Conservation (phyloP, 2,329 filamentous ascomycete genomes). For the Trichoderma atroviride region DNA sequence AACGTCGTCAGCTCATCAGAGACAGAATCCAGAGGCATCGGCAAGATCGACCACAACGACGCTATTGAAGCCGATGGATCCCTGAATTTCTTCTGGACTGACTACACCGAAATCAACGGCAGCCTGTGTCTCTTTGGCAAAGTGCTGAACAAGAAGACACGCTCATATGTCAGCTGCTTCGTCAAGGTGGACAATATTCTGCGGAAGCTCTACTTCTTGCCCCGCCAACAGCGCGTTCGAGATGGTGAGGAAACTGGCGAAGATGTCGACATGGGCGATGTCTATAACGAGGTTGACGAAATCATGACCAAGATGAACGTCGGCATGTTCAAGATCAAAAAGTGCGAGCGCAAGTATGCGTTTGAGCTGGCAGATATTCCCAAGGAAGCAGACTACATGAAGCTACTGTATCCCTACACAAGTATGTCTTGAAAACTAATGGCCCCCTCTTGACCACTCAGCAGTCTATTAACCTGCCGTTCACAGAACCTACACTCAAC, state of each 20-base stretch:
- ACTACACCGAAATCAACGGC: conserved; percentile 91
- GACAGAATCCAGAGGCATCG: conserved; percentile 64
- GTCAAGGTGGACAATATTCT: conserved; percentile 94
- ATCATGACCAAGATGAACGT: conserved; percentile 89
- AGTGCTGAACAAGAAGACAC: conserved; percentile 83
- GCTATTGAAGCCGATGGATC: conserved; percentile 94
- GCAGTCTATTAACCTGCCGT: conserved; percentile 30
- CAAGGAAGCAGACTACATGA: conserved; percentile 87
- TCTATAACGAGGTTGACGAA: conserved; percentile 84
- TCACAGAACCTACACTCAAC: conserved; percentile 67
- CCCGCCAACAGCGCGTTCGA: conserved; percentile 63
- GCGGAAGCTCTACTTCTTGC: conserved; percentile 90
- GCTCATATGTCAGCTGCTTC: conserved; percentile 84
- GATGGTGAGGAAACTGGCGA: conserved; percentile 72
- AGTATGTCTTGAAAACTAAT: conserved; percentile 52
- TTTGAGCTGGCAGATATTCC: conserved; percentile 89
- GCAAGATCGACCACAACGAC: conserved; percentile 81
- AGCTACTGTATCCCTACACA: conserved; percentile 93
- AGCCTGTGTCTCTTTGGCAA: conserved; percentile 95
- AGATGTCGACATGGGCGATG: conserved; percentile 81
- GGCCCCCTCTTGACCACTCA: neutral
- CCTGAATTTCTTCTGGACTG: conserved; percentile 93
- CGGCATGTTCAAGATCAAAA: conserved; percentile 90
- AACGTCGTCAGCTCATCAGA: conserved; percentile 80
- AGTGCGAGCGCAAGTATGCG: conserved; percentile 86